phyloP scores from a whole-genome alignment of 169 alveolate species.

The Cryptosporidium viatorum region DNA sequence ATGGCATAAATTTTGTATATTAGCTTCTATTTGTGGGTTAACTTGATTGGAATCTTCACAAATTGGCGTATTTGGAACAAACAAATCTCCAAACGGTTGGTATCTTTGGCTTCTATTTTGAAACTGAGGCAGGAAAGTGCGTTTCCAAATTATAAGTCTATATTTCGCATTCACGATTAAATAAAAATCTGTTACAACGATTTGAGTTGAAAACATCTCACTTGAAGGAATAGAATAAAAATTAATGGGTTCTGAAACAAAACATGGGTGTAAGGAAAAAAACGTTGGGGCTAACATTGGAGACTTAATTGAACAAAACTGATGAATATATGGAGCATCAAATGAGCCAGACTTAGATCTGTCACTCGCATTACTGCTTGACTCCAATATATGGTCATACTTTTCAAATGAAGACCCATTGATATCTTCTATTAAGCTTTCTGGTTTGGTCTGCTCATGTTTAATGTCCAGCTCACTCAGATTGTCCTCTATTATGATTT shows the following conservation, averaged over 20 bases:
- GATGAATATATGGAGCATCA: constrained; percentile 44
- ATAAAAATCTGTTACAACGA: constrained; percentile 42
- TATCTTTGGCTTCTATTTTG: constrained; percentile 66
- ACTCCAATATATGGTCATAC: constrained; percentile 20
- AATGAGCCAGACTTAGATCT: constrained; percentile 17
- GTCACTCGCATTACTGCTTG: constrained; percentile 1
- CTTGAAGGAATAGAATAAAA: constrained; percentile 59
- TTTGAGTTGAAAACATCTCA: constrained; percentile 71
- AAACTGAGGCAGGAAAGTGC: constrained; percentile 51
- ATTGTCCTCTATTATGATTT: not conserved
- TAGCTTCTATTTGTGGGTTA: not conserved
- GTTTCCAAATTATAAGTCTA: constrained; percentile 56
- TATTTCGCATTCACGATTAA: constrained; percentile 61
- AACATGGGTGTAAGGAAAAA: constrained; percentile 68
- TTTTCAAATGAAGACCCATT: constrained; percentile 10
- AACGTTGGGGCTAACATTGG: constrained; percentile 63
- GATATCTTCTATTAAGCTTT: constrained; percentile 28
- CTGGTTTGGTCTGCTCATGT: not conserved
- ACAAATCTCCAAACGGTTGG: constrained; percentile 73
- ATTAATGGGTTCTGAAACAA: constrained; percentile 68
- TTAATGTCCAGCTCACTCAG: not conserved
- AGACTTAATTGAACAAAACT: constrained; percentile 35
- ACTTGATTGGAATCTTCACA: not conserved
- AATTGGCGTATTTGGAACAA: constrained; percentile 53
- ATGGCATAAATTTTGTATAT: not conserved